Base-by-base conservation (phyloP, 2,329 filamentous ascomycete species). In the Colletotrichum falcatum region DNA sequence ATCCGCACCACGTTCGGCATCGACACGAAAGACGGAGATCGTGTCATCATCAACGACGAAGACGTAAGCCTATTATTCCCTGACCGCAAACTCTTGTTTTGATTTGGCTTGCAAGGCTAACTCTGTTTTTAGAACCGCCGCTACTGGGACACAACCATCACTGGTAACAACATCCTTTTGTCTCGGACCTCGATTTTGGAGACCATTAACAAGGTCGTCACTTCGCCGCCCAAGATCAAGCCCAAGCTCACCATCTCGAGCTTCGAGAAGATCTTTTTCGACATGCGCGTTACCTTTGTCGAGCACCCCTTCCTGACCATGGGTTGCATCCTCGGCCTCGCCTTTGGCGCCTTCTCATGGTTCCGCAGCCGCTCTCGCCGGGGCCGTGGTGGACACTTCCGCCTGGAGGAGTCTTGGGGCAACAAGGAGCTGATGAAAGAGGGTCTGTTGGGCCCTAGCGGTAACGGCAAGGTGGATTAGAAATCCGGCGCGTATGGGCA, bases 1-100 rank as follows among this genome's bases (percentile, higher is more conserved):
- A 90, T 99, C 74, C 89, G 92, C 74, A 95, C 92, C n/a, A 98
- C 95, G 0, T 99, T 97, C 78, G 95, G 95, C 65, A 92, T 98
- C 74, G 93, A 97, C 75, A 91, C 96, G 72, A 91, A 88, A 77
- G 91, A 96, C 73, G 95, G 95, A 58, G 96, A 98, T 80, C 90
- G 94, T 73, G 93, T 99, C 65, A 92, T 99, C 70, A 96, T 99
- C 82, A 98, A 98, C 75, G 96, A 99, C 76, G 94, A 98, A 85
- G 94, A 97, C 80, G 94, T 97, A 85, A 92, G 93, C 86, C n/a
- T 51, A 39, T 23, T 37, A 26, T 18, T n/a, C 6, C 0, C 2
- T 23, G 23, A n/a, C 5, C 28, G 9, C 20, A 46, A 23, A n/a
- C 5, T 46, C 23, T 12, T 39, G 20, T 20, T 14, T 30, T 54